phyloP scores from a whole-genome alignment of 2,329 filamentous ascomycete species.

The Penicillium sp. region DNA sequence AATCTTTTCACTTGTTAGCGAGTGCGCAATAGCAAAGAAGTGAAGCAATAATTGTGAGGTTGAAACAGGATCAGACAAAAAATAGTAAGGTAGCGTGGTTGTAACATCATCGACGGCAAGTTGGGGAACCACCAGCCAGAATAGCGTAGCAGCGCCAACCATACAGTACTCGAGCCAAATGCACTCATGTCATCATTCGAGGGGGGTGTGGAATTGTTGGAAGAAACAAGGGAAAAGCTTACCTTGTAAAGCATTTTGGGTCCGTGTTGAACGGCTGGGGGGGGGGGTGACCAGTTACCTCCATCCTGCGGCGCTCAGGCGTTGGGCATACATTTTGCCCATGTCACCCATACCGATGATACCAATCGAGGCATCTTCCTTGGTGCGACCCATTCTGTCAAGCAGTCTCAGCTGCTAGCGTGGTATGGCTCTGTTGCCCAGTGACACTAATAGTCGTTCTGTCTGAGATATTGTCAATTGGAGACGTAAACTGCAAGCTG shows the following conservation, averaged over 20 bases:
- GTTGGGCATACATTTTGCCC: conserved; percentile 96
- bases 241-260: conserved; percentile 12
- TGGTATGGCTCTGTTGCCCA: background rate
- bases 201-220: conserved; percentile 1
- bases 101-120: conserved; percentile 95
- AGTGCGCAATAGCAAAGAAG: conserved; percentile 13
- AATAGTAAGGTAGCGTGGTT: conserved; percentile 94
- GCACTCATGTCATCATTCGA: conserved; percentile 99
- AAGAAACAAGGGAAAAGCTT: conserved; percentile 17
- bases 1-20: conserved; percentile 28
- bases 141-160: conserved; percentile 67
- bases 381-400: conserved; percentile 38
- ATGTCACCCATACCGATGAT: conserved; percentile 99
- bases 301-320: conserved; percentile 89
- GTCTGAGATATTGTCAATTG: background rate
- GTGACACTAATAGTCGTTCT: background rate
- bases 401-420: conserved; percentile 1
- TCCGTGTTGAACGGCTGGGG: conserved; percentile 11
- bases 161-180: conserved; percentile 99
- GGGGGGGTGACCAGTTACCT: conserved; percentile 65
- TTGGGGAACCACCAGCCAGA: conserved; percentile 65
- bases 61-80: conserved; percentile 70
- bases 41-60: conserved; percentile 13
- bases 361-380: conserved; percentile 76
- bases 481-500: background rate